Conservation (phyloP, 495 filamentous ascomycete species). For the Usnea hakonensis region DNA sequence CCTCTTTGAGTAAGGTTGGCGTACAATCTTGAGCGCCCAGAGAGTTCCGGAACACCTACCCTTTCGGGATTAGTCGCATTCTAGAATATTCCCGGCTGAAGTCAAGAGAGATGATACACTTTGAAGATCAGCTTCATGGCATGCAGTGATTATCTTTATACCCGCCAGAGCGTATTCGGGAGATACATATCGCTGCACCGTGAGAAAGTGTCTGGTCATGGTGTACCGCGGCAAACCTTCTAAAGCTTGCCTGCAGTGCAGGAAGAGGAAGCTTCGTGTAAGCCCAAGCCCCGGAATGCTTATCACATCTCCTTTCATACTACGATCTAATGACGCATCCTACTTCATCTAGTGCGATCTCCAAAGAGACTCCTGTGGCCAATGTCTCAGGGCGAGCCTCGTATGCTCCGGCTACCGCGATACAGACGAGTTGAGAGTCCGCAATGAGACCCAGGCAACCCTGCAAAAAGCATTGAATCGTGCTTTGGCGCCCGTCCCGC, state of each 20-base stretch:
- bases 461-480: background rate
- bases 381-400: constrained; percentile 26
- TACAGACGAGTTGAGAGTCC: constrained; percentile 1
- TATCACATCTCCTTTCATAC: background rate
- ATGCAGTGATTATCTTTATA: too few relatives aligned
- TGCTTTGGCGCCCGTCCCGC: background rate
- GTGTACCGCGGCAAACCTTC: constrained; percentile 17
- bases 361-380: constrained; percentile 18
- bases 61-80: background rate
- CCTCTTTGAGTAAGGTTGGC: background rate
- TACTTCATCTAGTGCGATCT: constrained; percentile 22
- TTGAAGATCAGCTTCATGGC: too few relatives aligned
- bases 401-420: constrained; percentile 15
- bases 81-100: too few relatives aligned
- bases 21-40: too few relatives aligned
- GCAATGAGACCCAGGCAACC: constrained; percentile 1
- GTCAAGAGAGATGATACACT: too few relatives aligned
- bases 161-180: too few relatives aligned
- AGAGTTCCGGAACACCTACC: constrained; percentile 4
- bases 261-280: constrained; percentile 18
- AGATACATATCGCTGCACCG: too few relatives aligned
- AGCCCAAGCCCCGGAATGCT: background rate
- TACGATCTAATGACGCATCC: too few relatives aligned
- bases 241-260: constrained; percentile 16
- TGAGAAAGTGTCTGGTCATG: background rate